phyloP scores from a whole-genome alignment of 2,329 filamentous ascomycete species.

The Paecilomyces dactylethromorphus region DNA sequence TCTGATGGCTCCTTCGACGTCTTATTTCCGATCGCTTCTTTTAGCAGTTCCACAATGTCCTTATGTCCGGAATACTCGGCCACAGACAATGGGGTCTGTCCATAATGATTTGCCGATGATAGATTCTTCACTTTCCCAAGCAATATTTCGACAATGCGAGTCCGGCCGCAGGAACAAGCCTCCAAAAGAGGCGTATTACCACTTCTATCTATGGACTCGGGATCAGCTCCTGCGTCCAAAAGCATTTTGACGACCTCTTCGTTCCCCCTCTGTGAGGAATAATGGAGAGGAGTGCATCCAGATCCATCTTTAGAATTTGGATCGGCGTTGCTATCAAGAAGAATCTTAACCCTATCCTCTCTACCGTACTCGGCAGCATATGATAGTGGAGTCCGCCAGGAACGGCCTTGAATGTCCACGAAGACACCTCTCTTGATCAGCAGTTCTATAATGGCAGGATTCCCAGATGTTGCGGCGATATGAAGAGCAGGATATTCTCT shows the following conservation, averaged over 20 bases:
- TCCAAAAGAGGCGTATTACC: background rate
- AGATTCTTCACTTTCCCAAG: background rate
- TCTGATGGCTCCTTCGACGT: background rate
- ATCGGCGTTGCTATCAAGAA: background rate
- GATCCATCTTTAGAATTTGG: background rate
- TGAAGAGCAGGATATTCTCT: background rate
- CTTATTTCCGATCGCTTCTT: background rate
- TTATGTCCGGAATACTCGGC: background rate
- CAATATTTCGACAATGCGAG: background rate
- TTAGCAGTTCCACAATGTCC: background rate
- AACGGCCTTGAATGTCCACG: background rate
- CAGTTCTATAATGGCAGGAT: background rate
- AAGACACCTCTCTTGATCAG: background rate
- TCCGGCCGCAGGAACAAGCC: background rate
- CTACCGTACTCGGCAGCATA: background rate
- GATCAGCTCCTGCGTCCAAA: constrained; percentile 4
- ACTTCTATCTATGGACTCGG: background rate
- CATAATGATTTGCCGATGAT: background rate
- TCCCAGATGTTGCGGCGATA: background rate
- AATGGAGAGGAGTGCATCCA: background rate
- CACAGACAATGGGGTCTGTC: background rate
- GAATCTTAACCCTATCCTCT: background rate
- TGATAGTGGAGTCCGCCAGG: background rate
- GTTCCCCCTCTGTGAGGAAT: background rate
- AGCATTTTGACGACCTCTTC: background rate